Evolutionary conservation across 1,139 yeast species (phyloP).

Genomic region (Kodamaea alishanica): DNA sequence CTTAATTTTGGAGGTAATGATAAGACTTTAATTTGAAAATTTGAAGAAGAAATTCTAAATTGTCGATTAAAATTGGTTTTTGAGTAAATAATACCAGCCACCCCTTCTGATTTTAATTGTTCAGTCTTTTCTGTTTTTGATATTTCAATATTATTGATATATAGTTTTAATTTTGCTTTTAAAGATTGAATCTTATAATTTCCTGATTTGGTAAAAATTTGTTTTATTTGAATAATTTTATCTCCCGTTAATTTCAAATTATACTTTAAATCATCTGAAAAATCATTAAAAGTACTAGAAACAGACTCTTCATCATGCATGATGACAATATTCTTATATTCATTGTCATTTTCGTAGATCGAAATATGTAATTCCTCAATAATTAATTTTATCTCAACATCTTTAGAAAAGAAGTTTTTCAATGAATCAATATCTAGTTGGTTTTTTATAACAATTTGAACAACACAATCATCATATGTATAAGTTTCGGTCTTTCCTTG

Average conservation of each 20-base stretch:
- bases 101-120: neutral
- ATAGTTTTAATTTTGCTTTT: constrained; percentile 5
- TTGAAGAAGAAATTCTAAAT: constrained; percentile 2
- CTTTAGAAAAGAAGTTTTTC: constrained; percentile 12
- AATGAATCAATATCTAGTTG: constrained; percentile 12
- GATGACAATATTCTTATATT: constrained; percentile 1
- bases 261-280: neutral
- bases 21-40: constrained; percentile 4
- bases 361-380: constrained; percentile 7
- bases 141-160: constrained; percentile 2
- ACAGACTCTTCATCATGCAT: constrained; percentile 3
- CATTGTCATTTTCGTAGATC: too few relatives aligned
- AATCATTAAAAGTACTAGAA: too few relatives aligned
- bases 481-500: constrained; percentile 12
- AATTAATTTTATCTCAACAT: constrained; percentile 7
- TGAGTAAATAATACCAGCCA: constrained; percentile 3
- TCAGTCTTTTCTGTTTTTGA: constrained; percentile 1
- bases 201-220: constrained; percentile 25
- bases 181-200: constrained; percentile 18
- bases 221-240: constrained; percentile 24
- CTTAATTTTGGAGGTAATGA: constrained; percentile 9
- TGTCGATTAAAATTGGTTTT: neutral
- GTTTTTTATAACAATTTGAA: constrained; percentile 19
- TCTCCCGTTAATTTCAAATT: neutral
- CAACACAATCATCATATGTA: constrained; percentile 18